A percentile compares a stretch with the other conserved stretches of the same genome.
Conservation (phyloP, 2,329 filamentous ascomycete species). For the Capronia epimyces region DNA sequence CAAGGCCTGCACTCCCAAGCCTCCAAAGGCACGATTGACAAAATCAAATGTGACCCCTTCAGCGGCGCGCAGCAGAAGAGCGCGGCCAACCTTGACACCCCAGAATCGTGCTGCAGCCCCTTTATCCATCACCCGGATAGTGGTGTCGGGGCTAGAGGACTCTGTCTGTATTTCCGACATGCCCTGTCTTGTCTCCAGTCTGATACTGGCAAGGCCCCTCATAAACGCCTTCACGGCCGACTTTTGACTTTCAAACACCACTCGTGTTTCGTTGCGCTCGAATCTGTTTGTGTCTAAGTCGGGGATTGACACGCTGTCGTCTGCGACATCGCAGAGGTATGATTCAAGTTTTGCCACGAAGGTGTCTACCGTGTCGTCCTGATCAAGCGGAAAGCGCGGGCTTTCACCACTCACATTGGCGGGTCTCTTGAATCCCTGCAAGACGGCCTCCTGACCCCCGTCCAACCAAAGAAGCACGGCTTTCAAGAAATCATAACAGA, state of each 20-base stretch:
- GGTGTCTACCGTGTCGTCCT: slow-evolving; percentile 46
- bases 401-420: slow-evolving; percentile 38
- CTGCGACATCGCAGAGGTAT: slow-evolving; percentile 52
- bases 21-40: slow-evolving; percentile 58
- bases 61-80: slow-evolving; percentile 53
- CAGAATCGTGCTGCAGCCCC: slow-evolving; percentile 49
- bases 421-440: slow-evolving; percentile 53
- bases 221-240: slow-evolving; percentile 55
- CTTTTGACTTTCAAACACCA: slow-evolving; percentile 50
- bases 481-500: slow-evolving; percentile 61
- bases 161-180: slow-evolving; percentile 34
- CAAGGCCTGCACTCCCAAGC: slow-evolving; percentile 42
- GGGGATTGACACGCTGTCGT: slow-evolving; percentile 44
- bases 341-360: slow-evolving; percentile 55
- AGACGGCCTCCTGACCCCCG: slow-evolving; percentile 50
- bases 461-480: slow-evolving; percentile 59
- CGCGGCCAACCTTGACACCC: slow-evolving; percentile 55
- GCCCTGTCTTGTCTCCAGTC: slow-evolving; percentile 47
- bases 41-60: slow-evolving; percentile 53
- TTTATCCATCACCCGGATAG: slow-evolving; percentile 39
- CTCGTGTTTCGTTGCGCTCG: slow-evolving; percentile 49
- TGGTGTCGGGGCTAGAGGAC: slow-evolving; percentile 8
- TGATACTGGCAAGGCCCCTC: slow-evolving; percentile 44
- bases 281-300: slow-evolving; percentile 56
- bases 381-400: slow-evolving; percentile 49